These are phyloP conservation scores for Clavispora vitiphila DNA, from an alignment of 805 yeast genomes.

Conservation along the genomic window DNA sequence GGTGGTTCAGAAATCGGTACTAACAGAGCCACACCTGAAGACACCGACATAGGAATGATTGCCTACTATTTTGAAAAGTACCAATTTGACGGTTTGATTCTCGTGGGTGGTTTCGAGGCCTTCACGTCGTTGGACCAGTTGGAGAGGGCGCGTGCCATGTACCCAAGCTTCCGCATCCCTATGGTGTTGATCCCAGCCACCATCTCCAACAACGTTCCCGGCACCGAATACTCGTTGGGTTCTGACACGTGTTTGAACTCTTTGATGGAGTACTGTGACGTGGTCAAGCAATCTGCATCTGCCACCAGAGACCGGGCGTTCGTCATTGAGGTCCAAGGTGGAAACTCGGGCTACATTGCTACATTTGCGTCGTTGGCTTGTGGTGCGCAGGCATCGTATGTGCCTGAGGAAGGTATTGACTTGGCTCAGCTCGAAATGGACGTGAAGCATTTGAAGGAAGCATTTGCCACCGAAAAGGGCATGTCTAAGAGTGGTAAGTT, in stretches of 20 bases:
- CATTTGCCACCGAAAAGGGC: slow-evolving; percentile 60
- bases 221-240: slow-evolving; percentile 74
- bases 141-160: slow-evolving; percentile 52
- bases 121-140: slow-evolving; percentile 67
- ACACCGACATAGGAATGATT: slow-evolving; percentile 58
- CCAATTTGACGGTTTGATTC: slow-evolving; percentile 62
- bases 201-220: slow-evolving; percentile 76
- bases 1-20: slow-evolving; percentile 99
- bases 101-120: slow-evolving; percentile 82
- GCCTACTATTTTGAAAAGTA: slow-evolving; percentile 70
- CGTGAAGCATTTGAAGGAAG: slow-evolving; percentile 53
- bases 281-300: slow-evolving; percentile 74
- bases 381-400: slow-evolving; percentile 71
- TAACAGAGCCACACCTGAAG: slow-evolving; percentile 77
- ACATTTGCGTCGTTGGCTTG: slow-evolving; percentile 61
- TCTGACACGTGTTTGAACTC: slow-evolving; percentile 72
- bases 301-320: slow-evolving; percentile 75
- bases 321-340: slow-evolving; percentile 83
- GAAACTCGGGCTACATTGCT: slow-evolving; percentile 77
- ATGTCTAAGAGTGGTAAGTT: slow-evolving; percentile 65
- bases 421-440: slow-evolving; percentile 61
- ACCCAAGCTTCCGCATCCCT: slow-evolving; percentile 73
- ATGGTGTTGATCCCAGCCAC: slow-evolving; percentile 77
- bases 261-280: slow-evolving; percentile 68
- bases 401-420: slow-evolving; percentile 67